Base-by-base conservation (phyloP, 768 basidiomycete species). In the Naematelia aurantialba region DNA sequence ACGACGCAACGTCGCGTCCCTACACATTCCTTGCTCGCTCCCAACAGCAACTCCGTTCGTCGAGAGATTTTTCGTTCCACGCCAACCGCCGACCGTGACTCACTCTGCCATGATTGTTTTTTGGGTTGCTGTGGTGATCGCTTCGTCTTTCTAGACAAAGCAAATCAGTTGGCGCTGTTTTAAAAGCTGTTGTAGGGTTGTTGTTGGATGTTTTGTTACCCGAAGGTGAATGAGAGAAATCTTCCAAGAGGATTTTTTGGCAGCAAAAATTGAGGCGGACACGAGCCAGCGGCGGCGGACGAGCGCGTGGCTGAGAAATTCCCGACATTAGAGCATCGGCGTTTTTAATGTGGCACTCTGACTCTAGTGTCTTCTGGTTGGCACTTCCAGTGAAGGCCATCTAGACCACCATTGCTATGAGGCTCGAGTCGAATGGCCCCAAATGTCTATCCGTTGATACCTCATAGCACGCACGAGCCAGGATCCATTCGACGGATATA, bases 61-160 rank as follows among this genome's bases (percentile, higher is more conserved):
- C n/a, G n/a, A n/a, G n/a, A n/a, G n/a, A n/a, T n/a, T n/a, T n/a
- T n/a, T n/a, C n/a, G n/a, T n/a, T n/a, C n/a, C n/a, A n/a, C n/a
- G n/a, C n/a, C n/a, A n/a, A n/a, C n/a, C n/a, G n/a, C n/a, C n/a
- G n/a, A n/a, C n/a, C n/a, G n/a, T n/a, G 17, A 75, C 73, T 75
- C 66, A 75, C 73, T 72, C 73, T 54, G 73, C 67, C 73, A 75
- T 75, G 59, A 69, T 74, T 56, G 53, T 59, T 62, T 61, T 63
- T 49, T 46, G 45, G 55, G 42, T 39, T 56, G 25, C 62, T 63
- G 55, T 61, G 30, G 31, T 52, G 58, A 62, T 60, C 21, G 65
- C 73, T 67, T 68, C 61, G 61, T 68, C 64, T 63, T 27, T 54
- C 57, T 46, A 49, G 69, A 69, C 62, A 66, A 70, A 74, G 70